These are phyloP conservation scores for Boletus tylopilopsis DNA, from an alignment of 768 basidiomycete species.

Conservation along the genomic window DNA sequence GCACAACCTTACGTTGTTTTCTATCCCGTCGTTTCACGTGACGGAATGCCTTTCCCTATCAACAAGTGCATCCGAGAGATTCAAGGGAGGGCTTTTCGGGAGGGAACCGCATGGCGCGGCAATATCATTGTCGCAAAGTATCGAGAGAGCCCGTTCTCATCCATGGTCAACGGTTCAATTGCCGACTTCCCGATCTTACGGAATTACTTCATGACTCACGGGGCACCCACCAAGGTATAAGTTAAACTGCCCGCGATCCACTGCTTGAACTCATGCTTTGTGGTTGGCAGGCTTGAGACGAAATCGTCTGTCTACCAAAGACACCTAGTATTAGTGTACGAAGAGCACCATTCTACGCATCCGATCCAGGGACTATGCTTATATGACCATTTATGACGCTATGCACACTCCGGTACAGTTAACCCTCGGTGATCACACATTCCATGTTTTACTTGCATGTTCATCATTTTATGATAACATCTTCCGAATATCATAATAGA, in stretches of 20 bases:
- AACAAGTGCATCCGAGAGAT: conserved; percentile 76
- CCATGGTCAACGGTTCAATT: conserved; percentile 73
- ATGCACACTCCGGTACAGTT: conserved; percentile 8
- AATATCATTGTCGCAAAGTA: conserved; percentile 79
- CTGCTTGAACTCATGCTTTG: conserved; percentile 18
- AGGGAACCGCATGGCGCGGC: conserved; percentile 71
- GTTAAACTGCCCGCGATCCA: conserved; percentile 26
- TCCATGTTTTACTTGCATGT: conserved; percentile 25
- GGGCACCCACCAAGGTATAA: conserved; percentile 39
- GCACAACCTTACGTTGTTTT: conserved; percentile 78
- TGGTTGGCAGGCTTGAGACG: conserved; percentile 27
- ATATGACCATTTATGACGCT: conserved; percentile 28
- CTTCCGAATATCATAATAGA: conserved; percentile 9
- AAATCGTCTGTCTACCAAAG: conserved; percentile 2
- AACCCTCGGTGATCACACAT: conserved; percentile 9
- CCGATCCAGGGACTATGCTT: conserved; percentile 16
- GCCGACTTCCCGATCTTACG: conserved; percentile 80
- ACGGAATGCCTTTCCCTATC: conserved; percentile 78
- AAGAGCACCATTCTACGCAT: neutral
- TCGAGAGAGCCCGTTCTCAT: conserved; percentile 39
- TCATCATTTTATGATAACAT: conserved; percentile 20
- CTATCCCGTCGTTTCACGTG: conserved; percentile 71
- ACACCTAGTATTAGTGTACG: neutral
- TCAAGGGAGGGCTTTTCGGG: conserved; percentile 58
- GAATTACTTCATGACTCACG: conserved; percentile 72